Conservation (phyloP, 2,329 filamentous ascomycete genomes). For the Epichloe uncinata region DNA sequence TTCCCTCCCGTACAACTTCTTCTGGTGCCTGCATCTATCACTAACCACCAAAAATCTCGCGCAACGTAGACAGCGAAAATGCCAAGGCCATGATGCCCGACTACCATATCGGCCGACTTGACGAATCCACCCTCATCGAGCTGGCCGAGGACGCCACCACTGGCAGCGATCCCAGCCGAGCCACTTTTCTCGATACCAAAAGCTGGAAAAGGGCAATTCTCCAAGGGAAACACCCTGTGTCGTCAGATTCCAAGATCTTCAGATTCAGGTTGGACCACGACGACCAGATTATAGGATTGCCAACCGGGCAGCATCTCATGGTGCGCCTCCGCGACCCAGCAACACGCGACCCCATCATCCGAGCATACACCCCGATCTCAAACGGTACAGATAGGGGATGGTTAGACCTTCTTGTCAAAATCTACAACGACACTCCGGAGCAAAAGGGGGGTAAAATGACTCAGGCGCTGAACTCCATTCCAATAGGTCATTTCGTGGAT, state of each 20-base stretch:
- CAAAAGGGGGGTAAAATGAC: constrained; percentile 68
- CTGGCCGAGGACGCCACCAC: constrained; percentile 34
- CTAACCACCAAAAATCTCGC: background rate
- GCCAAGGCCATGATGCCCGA: constrained; percentile 79
- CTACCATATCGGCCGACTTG: constrained; percentile 74
- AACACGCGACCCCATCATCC: constrained; percentile 60
- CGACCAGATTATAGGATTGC: constrained; percentile 59
- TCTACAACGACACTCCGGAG: constrained; percentile 53
- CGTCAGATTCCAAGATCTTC: constrained; percentile 70
- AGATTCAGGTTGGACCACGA: constrained; percentile 64
- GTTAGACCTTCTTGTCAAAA: constrained; percentile 67
- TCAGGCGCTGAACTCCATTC: constrained; percentile 58
- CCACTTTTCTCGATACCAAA: constrained; percentile 58
- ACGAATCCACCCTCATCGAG: constrained; percentile 38
- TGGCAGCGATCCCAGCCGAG: constrained; percentile 27
- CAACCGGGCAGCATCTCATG: constrained; percentile 78
- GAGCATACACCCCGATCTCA: constrained; percentile 78
- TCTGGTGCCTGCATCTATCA: no score
- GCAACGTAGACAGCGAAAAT: constrained; percentile 65
- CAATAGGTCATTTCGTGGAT: constrained; percentile 60
- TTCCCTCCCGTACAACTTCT: background rate
- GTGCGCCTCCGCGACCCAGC: constrained; percentile 63
- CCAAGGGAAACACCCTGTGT: constrained; percentile 53
- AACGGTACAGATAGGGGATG: constrained; percentile 44
- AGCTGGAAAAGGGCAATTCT: constrained; percentile 63